Base-by-base conservation (phyloP, 176 grass and related monocot species). In the sorghum (Sorghum bicolor) region DNA sequence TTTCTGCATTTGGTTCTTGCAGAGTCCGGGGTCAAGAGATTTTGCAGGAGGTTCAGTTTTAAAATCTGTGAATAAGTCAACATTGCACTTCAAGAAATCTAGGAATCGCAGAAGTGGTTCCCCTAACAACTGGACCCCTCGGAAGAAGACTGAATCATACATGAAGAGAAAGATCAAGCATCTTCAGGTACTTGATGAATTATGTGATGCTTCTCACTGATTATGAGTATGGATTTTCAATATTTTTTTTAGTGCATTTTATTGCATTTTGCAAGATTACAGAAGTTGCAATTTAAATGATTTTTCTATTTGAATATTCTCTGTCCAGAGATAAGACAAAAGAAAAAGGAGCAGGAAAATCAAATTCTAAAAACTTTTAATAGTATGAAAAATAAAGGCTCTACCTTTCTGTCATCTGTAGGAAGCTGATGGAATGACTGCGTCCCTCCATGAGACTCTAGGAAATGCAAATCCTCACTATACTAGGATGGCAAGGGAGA, bases 121-220 rank as follows among this genome's bases (percentile, higher is more conserved):
- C 20, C 91, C 93, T 58, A 61, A 86, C 25, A 76, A 89, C 17
- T 99, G 96, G 91, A 91, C 90, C 70, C 93, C 96, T 73, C 80
- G 87, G n/a, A 94, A 94, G 73, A 96, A 92, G 71, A 86, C 81
- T 1, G 93, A 99, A 71, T 90, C 96, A 38, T 99, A 89, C 85
- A 84, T 99, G 74, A 99, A 94, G 84, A 88, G 96, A 84, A 99
- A 99, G 85, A 99, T 96, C 77, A 99, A 92, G 64, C 89, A 70
- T 50, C 93, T 96, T 66, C 91, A 96, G 93, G 96, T 96, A 92
- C 34, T 81, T 29, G 7, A 48, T 28, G 13, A 19, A 57, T 83
- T 50, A 13, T 37, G 20, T 39, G 60, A 5, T 28, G n/a, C 41
- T 53, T 66, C 22, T 85, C 38, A 39, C 12, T 44, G 6, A 37